Percentiles rank a stretch among this genome's conserved stretches.
Evolutionary conservation across 176 grass and related monocot genomes (phyloP).

Genomic region (Oryza australiensis): DNA sequence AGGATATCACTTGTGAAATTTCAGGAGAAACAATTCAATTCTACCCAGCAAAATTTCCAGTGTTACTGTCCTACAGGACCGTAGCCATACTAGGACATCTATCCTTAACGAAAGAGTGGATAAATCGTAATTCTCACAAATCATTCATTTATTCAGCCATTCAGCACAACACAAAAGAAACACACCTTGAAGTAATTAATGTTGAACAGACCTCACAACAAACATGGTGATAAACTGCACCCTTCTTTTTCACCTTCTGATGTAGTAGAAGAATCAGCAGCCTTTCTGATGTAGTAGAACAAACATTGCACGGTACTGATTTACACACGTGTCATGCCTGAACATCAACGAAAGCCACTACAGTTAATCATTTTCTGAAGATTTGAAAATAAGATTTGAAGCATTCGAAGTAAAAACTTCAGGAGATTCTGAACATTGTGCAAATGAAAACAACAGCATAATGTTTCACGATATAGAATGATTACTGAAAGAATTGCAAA

Average conservation of each 20-base stretch:
- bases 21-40: not conserved
- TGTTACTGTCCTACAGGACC: not conserved
- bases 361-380: not conserved
- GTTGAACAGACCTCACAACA: conserved; percentile 77
- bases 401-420: not conserved
- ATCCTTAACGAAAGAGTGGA: no score
- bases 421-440: not conserved
- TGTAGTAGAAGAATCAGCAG: conserved; percentile 22
- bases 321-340: conserved; percentile 91
- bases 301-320: conserved; percentile 92
- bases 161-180: no score
- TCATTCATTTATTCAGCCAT: no score
- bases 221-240: conserved; percentile 54
- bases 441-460: not conserved
- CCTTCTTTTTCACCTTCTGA: conserved; percentile 41
- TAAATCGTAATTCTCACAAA: no score
- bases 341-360: conserved; percentile 12
- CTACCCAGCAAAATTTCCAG: not conserved
- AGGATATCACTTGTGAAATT: not conserved
- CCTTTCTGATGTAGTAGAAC: conserved; percentile 71
- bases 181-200: not conserved
- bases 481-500: not conserved
- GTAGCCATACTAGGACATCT: not conserved
- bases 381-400: not conserved
- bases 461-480: not conserved